phyloP scores from a whole-genome alignment of 2,329 filamentous ascomycete species.

The Saccharata proteae region DNA sequence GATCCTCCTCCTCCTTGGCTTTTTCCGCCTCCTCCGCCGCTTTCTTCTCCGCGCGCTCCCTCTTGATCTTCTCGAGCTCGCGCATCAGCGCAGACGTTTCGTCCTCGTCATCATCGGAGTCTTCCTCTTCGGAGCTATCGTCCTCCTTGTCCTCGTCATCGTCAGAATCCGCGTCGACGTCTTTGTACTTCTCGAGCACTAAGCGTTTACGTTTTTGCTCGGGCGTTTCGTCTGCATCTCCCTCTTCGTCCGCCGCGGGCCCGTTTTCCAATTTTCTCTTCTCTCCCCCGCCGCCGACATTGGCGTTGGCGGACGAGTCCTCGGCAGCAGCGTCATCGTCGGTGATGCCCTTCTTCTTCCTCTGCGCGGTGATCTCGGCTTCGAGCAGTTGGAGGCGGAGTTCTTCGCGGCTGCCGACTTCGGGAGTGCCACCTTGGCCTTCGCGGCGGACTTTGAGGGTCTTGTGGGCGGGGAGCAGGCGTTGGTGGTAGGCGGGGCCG shows the following conservation, averaged over 20 bases:
- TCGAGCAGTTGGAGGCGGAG: conserved; percentile 80
- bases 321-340: conserved; percentile 28
- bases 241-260: conserved; percentile 16
- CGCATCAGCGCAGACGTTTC: conserved; percentile 82
- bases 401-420: conserved; percentile 58
- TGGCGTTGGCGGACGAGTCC: conserved; percentile 36
- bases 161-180: conserved; percentile 74
- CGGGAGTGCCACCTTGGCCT: conserved; percentile 79
- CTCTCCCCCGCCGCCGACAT: conserved; percentile 58
- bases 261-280: conserved; percentile 19
- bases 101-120: conserved; percentile 51
- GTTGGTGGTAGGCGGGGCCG: conserved; percentile 90
- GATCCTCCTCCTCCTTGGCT: conserved; percentile 68
- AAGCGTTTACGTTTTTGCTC: conserved; percentile 68
- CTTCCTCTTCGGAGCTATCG: conserved; percentile 12
- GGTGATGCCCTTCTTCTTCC: conserved; percentile 64
- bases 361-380: conserved; percentile 77
- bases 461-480: conserved; percentile 85
- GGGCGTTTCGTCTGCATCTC: conserved; percentile 50
- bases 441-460: conserved; percentile 78
- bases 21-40: conserved; percentile 74
- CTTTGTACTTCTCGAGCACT: conserved; percentile 76
- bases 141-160: conserved; percentile 52
- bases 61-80: conserved; percentile 88
- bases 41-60: conserved; percentile 68